These are phyloP conservation scores for Ambrosiella xylebori DNA, from an alignment of 2,329 filamentous ascomycete genomes.

Conservation along the genomic window DNA sequence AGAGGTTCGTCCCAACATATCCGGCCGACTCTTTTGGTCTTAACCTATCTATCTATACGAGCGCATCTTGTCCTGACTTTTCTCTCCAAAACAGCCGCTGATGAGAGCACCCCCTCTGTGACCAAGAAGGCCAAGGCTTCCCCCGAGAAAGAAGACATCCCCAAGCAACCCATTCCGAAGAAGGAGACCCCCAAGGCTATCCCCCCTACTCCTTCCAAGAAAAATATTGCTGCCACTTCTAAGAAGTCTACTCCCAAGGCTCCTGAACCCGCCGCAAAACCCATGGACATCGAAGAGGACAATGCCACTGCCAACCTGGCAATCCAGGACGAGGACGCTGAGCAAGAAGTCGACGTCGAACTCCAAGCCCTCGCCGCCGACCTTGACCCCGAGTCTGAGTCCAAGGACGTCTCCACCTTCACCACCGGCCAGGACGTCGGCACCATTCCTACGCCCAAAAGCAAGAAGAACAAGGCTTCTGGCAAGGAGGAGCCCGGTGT, in stretches of 20 bases:
- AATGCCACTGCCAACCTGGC: conserved; percentile 17
- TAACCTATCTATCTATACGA: neutral
- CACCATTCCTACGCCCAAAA: conserved; percentile 32
- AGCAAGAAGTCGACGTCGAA: conserved; percentile 26
- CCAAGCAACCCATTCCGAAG: conserved; percentile 17
- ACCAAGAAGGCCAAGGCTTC: conserved; percentile 17
- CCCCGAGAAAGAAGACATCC: neutral
- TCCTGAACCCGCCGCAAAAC: neutral
- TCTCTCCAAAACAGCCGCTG: conserved; percentile 21
- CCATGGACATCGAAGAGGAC: conserved; percentile 15
- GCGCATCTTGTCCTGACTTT: conserved; percentile 7
- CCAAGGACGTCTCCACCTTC: conserved; percentile 22
- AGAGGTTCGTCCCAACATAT: conserved; percentile 19
- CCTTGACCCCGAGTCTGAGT: conserved; percentile 27
- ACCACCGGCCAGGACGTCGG: conserved; percentile 33
- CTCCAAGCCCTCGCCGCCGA: conserved; percentile 27
- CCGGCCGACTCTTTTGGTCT: neutral
- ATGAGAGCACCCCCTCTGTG: conserved; percentile 27
- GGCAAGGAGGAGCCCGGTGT: conserved; percentile 48
- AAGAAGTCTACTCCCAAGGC: conserved; percentile 11
- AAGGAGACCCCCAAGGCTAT: conserved; percentile 16
- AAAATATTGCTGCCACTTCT: conserved; percentile 21
- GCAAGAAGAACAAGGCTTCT: conserved; percentile 22
- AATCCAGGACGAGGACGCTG: conserved; percentile 20
- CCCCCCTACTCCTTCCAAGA: neutral